Evolutionary conservation across 2,329 filamentous ascomycete genomes (phyloP), one percentile per base, ranked within the genome.

Genomic region (Cryphonectria radicalis): DNA sequence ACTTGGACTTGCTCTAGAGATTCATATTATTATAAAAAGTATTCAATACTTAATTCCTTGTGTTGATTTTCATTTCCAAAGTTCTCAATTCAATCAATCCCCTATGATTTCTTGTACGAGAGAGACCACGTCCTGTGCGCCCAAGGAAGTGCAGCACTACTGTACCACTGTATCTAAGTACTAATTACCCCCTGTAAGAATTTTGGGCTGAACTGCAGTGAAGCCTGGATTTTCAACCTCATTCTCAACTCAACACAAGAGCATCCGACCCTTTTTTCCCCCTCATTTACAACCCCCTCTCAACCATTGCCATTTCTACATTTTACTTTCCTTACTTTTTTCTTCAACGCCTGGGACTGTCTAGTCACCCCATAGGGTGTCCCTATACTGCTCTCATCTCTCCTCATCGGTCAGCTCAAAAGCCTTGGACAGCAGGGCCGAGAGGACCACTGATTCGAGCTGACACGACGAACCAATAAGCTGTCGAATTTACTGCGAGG

Each of bases 391-490:
- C 35, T 25, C 60, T 63, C 59, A 14, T 8, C 35, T 25, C 60
- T 63, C 22, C 13, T 22, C 28, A 40, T 13, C 35, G 25, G 60
- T 14, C 19, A 37, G 35, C 37, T 42, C n/a, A 17, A 13, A 40
- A 17, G 8, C 32, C 59, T 62, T 19, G 13, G 8, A 5, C 25
- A 3, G 4, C 55, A 40, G 32, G 17, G 22, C 28, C 14, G 37
- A 63, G 28, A 63, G 28, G n/a, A 62, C 57, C 25, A 71, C 19
- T 28, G 63, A 59, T 17, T 25, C 55, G 19, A 40, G 35, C 17
- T 32, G 1, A n/a, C 22, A n/a, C 32, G 14, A n/a, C 32, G 14
- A 4, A 32, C 17, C 17, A 22, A 11, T 22, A 25, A 19, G 4
- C 17, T 40, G 32, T 40, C 65, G 6, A 19, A n/a, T 13, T 10